Base-by-base conservation (phyloP, 129 eudicot species). In the Flaveria trinervia region DNA sequence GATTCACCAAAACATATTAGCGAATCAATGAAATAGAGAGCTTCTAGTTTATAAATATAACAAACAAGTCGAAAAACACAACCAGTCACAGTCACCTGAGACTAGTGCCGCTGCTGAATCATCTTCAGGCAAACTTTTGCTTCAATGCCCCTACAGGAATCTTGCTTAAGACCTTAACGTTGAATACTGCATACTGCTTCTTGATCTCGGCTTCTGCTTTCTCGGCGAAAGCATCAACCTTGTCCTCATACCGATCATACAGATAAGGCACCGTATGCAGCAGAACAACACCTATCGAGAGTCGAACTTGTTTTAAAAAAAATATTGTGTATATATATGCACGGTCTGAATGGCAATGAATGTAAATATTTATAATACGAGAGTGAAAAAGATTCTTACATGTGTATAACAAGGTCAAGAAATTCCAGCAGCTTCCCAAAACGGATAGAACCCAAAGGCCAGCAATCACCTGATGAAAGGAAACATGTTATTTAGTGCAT, bases 231-330 rank as follows among this genome's bases (percentile, higher is more conserved):
- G 96, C 81, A 80, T 93, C 98, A 28, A 93, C 85, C 64, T 86
- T 76, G 83, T 88, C 98, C 82, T 93, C 98, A 14, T 85, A 87
- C 70, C 83, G 89, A 74, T 93, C 97, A 20, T 93, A 93, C 1
- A 90, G 77, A 67, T 87, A 84, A 22, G 98, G 98, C 71, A 90
- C 90, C 10, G 97, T 85, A 73, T 85, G 96, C 76, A 93, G 72
- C 85, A 93, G 39, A 60, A 93, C 83, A 69, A 93, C 83, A 30
- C 69, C 98, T 93, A 64, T 45, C 15, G 43, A 57, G 2, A n/a
- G 9, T n/a, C 7, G 4, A 55, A 16, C 7, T 55, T 8, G 17
- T 16, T 15, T 20, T 16, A 30, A 26, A 65, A 46, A 14, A 18
- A n/a, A 22, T n/a, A n/a, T n/a, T n/a, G n/a, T n/a, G n/a, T n/a